A percentile compares a stretch with the other conserved stretches of the same genome.
These are phyloP conservation scores for Hericium coralloides DNA, from an alignment of 768 basidiomycete genomes.

Conservation along the genomic window DNA sequence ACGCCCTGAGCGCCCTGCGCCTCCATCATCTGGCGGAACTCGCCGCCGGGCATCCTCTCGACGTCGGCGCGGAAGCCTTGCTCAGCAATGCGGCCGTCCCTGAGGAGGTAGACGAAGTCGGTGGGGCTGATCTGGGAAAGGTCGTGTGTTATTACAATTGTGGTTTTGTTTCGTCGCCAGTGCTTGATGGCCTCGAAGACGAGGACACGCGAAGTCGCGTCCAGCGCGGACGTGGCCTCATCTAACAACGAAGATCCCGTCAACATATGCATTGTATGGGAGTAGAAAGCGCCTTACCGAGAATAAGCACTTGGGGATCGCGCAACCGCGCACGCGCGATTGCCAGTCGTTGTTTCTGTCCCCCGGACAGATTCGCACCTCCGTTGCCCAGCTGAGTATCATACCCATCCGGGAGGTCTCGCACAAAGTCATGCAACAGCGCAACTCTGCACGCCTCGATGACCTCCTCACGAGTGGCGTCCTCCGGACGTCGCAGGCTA, in stretches of 20 bases:
- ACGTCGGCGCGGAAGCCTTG: constrained; percentile 83
- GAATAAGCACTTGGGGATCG: constrained; percentile 82
- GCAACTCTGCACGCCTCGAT: constrained; percentile 77
- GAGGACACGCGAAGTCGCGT: constrained; percentile 77
- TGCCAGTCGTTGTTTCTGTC: constrained; percentile 85
- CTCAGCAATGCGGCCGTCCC: constrained; percentile 70
- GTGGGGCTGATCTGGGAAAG: constrained; percentile 63
- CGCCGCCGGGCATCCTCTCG: constrained; percentile 45
- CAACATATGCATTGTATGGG: not conserved
- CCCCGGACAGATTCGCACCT: constrained; percentile 79
- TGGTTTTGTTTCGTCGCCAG: constrained; percentile 75
- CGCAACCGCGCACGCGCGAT: constrained; percentile 81
- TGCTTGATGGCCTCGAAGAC: constrained; percentile 66
- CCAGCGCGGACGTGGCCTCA: constrained; percentile 78
- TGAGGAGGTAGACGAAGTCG: constrained; percentile 93
- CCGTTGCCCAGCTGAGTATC: constrained; percentile 70
- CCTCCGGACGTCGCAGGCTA: constrained; percentile 30
- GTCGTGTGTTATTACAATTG: constrained; percentile 94
- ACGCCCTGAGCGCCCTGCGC: constrained; percentile 45
- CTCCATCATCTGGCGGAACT: constrained; percentile 64
- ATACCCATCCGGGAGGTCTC: constrained; percentile 80
- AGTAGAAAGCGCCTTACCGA: constrained; percentile 49
- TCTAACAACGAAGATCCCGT: constrained; percentile 32
- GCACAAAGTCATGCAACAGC: constrained; percentile 80
- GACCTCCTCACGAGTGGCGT: constrained; percentile 61